These are phyloP conservation scores for Amphirosellinia nigrospora DNA, from an alignment of 495 filamentous ascomycete species.

Conservation along the genomic window DNA sequence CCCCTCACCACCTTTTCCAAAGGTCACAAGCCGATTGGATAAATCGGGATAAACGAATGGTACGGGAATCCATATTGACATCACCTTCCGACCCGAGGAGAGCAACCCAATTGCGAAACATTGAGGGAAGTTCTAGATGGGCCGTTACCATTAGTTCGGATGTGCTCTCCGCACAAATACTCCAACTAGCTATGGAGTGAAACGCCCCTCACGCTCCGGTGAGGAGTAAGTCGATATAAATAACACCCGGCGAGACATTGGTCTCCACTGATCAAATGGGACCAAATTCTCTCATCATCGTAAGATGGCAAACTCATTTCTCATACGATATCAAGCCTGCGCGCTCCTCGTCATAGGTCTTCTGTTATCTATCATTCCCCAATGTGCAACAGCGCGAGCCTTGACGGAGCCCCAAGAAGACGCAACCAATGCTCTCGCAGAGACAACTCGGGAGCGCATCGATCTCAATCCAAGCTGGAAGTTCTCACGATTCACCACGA, in stretches of 20 bases:
- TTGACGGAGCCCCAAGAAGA: background rate
- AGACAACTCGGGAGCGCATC: conserved; percentile 21
- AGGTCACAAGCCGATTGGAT: conserved; percentile 11
- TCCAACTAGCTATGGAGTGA: background rate
- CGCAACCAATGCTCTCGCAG: background rate
- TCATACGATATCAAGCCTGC: background rate
- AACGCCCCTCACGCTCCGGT: conserved; percentile 1
- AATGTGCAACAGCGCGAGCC: conserved; percentile 14
- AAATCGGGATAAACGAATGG: conserved; percentile 24
- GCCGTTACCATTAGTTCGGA: background rate
- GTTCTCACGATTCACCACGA: conserved; percentile 46
- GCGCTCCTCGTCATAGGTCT: conserved; percentile 11
- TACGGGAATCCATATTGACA: background rate
- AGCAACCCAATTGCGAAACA: background rate
- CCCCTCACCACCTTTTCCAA: conserved; percentile 5
- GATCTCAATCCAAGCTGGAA: conserved; percentile 45
- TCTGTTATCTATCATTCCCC: conserved; percentile 13
- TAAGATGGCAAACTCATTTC: conserved; percentile 17
- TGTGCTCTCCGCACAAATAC: background rate
- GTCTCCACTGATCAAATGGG: background rate
- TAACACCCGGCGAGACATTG: background rate
- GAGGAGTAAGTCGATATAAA: conserved; percentile 15
- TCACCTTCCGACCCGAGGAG: conserved; percentile 8
- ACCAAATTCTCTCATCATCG: background rate
- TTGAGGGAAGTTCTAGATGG: background rate